Evolutionary conservation across 805 yeast genomes (phyloP).

Genomic region (Metschnikowia shivogae): DNA sequence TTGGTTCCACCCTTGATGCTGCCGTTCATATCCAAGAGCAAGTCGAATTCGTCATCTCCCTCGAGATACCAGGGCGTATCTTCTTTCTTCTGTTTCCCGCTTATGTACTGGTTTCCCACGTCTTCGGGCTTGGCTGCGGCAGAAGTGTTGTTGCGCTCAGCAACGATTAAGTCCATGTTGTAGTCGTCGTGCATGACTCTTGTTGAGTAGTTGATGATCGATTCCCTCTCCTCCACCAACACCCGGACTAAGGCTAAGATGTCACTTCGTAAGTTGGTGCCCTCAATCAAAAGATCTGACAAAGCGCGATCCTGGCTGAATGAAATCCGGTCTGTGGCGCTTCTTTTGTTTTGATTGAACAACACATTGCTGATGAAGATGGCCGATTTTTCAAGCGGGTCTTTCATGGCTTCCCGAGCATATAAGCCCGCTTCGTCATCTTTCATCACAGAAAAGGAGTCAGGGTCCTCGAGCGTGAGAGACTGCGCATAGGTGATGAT

Average conservation of each 20-base stretch:
- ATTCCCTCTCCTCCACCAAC: conserved; percentile 66
- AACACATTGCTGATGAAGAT: conserved; percentile 44
- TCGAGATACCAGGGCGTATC: conserved; percentile 71
- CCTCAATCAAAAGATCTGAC: conserved; percentile 34
- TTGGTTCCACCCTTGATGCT: conserved; percentile 79
- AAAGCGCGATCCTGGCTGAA: conserved; percentile 39
- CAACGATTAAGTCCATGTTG: conserved; percentile 53
- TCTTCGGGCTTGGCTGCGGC: conserved; percentile 37
- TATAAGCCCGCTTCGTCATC: conserved; percentile 48
- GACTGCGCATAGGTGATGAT: conserved; percentile 66
- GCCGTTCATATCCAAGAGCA: conserved; percentile 61
- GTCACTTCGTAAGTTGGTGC: conserved; percentile 31
- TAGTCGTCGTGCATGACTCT: conserved; percentile 74
- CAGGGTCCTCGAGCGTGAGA: conserved; percentile 69
- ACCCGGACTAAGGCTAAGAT: conserved; percentile 46
- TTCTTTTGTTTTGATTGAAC: conserved; percentile 41
- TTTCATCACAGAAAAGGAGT: conserved; percentile 60
- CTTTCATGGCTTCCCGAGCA: conserved; percentile 33
- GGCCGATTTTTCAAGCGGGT: conserved; percentile 49
- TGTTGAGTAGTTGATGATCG: conserved; percentile 66
- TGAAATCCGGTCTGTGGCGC: conserved; percentile 31
- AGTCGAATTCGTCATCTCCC: conserved; percentile 58
- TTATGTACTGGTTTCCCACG: conserved; percentile 26
- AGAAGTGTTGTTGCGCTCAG: conserved; percentile 41
- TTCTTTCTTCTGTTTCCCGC: conserved; percentile 32